These are phyloP conservation scores for Trametopsis cervina DNA, from an alignment of 768 basidiomycete genomes.

Conservation along the genomic window DNA sequence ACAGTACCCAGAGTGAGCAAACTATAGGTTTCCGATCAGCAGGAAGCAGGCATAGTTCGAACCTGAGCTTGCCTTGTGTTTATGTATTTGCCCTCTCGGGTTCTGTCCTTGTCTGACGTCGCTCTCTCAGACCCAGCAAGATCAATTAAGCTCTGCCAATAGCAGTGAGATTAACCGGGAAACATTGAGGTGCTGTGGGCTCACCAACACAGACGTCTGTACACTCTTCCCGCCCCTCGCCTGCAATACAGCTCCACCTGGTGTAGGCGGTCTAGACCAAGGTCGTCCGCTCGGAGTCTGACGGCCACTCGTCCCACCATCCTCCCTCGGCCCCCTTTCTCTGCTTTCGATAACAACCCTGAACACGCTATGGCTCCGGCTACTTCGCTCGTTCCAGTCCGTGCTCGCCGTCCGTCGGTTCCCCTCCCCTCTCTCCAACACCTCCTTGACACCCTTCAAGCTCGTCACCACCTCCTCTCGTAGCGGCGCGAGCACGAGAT, in stretches of 20 bases:
- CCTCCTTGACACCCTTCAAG: constrained; percentile 77
- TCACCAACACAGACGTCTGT: constrained; percentile 66
- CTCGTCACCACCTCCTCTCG: constrained; percentile 93
- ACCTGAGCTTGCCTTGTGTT: constrained; percentile 63
- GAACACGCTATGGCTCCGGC: constrained; percentile 92
- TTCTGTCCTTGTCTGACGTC: constrained; percentile 90
- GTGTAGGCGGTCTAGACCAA: constrained; percentile 40
- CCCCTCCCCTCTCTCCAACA: constrained; percentile 80
- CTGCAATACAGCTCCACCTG: constrained; percentile 61
- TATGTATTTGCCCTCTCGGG: constrained; percentile 95
- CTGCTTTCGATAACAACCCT: constrained; percentile 87
- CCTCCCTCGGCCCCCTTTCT: constrained; percentile 43
- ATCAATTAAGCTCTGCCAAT: constrained; percentile 77
- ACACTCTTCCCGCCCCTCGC: constrained; percentile 76
- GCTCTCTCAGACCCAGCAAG: constrained; percentile 96
- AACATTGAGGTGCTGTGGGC: constrained; percentile 15
- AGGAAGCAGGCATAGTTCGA: not conserved
- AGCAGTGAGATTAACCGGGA: not conserved
- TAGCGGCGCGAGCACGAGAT: constrained; percentile 63
- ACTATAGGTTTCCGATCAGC: constrained; percentile 31
- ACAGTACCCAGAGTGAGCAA: constrained; percentile 89
- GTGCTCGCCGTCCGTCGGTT: constrained; percentile 89
- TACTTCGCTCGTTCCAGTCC: constrained; percentile 98
- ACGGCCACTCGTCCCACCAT: constrained; percentile 29
- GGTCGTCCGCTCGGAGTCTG: constrained; percentile 41